Base-by-base conservation (phyloP, 768 basidiomycete species). In the Tricholoma saponaceum region DNA sequence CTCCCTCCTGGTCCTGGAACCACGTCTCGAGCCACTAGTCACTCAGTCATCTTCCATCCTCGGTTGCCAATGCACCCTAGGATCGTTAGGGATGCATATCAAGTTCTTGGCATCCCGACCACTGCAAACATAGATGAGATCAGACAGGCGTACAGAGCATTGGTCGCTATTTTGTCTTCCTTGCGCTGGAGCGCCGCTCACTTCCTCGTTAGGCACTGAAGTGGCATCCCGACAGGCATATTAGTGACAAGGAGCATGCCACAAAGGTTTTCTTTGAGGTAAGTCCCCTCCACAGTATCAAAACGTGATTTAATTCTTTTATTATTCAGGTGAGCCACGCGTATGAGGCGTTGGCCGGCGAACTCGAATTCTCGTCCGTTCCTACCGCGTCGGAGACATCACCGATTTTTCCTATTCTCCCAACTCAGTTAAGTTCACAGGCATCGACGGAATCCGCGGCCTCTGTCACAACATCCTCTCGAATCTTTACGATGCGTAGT, bases 141-240 rank as follows among this genome's bases (percentile, higher is more conserved):
- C 54, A 64, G 57, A 68, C 71, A 75, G 52, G 84, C 85, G 13
- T 88, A 88, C 72, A 85, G 81, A 72, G 80, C 76, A 67, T 74
- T 83, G 72, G 86, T 86, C 72, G 64, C 73, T 67, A 26, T 41
- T 58, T 61, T 53, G 33, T 54, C 60, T 58, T 56, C 58, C 56
- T 55, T 65, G 50, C 62, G 58, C 58, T 69, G 54, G 60, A 63
- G 47, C 18, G 16, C 50, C 54, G 43, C 59, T 61, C 51, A 58
- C 52, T 55, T 46, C 53, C 60, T 57, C 47, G n/a, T 58, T 62
- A 70, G 85, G 85, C 83, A 61, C 71, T 87, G 55, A 78, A 76
- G 64, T 88, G 85, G 84, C 85, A 87, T 62, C 85, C 85, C 60
- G 85, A 87, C 70, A 84, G 83, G 58, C 83, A 84, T 69, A 77